Conservation (phyloP, 2,329 filamentous ascomycete species). For the Pestalotiopsis sp. region DNA sequence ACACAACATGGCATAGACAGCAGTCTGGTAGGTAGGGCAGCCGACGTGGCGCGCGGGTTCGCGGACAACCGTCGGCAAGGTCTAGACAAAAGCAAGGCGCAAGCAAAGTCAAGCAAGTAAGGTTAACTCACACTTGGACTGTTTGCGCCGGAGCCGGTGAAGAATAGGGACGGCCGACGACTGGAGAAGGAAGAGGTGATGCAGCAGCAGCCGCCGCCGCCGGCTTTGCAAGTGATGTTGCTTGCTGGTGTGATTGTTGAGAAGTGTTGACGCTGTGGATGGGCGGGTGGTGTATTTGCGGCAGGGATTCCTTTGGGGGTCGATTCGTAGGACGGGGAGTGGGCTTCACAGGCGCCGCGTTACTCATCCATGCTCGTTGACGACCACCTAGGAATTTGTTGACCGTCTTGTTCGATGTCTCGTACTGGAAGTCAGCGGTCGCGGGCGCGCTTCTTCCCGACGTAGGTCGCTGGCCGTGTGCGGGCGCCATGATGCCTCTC, state of each 20-base stretch:
- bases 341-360: slow-evolving; percentile 30
- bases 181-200: background rate
- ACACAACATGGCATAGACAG: background rate
- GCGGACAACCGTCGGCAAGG: background rate
- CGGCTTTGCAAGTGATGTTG: slow-evolving; percentile 10
- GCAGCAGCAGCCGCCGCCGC: background rate
- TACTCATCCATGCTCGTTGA: slow-evolving; percentile 36
- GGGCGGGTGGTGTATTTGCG: background rate
- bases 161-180: background rate
- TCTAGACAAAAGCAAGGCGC: slow-evolving; percentile 1
- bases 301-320: slow-evolving; percentile 11
- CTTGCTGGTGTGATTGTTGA: slow-evolving; percentile 12
- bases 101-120: background rate
- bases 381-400: slow-evolving; percentile 40
- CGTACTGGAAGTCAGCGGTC: slow-evolving; percentile 30
- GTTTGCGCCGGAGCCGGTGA: background rate
- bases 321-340: slow-evolving; percentile 28
- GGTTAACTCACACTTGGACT: slow-evolving; percentile 5
- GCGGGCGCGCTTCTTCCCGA: slow-evolving; percentile 13
- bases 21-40: background rate
- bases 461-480: slow-evolving; percentile 8
- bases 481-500: slow-evolving; percentile 14
- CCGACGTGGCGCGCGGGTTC: background rate
- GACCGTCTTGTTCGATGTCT: slow-evolving; percentile 43
- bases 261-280: slow-evolving; percentile 11